Percentiles rank a stretch among this genome's conserved stretches.
Conservation (phyloP, 139 green algal genomes). For the Tetraselmis striata region DNA sequence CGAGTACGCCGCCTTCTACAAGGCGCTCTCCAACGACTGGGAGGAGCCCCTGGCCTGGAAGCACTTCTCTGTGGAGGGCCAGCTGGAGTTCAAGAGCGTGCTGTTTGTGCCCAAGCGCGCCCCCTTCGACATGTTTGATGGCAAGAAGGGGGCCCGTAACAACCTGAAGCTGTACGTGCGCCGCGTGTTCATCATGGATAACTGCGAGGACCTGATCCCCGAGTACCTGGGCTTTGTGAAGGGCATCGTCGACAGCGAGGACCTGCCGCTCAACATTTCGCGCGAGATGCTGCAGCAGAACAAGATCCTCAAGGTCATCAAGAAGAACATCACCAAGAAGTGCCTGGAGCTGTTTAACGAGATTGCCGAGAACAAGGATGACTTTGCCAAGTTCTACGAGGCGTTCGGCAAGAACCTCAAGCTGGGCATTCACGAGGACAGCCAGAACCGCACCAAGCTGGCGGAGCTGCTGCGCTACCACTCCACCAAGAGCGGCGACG, state of each 20-base stretch:
- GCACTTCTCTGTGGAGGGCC: slow-evolving; percentile 97
- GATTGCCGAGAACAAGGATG: slow-evolving; percentile 99
- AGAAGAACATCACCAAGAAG: slow-evolving; percentile 99
- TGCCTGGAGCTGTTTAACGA: slow-evolving; percentile 94
- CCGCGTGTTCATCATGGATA: slow-evolving; percentile 99
- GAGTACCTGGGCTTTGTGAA: slow-evolving; percentile 96
- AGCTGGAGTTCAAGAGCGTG: slow-evolving; percentile 99
- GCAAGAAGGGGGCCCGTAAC: slow-evolving; percentile 83
- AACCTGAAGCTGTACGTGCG: slow-evolving; percentile 99
- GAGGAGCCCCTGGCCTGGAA: slow-evolving; percentile 93
- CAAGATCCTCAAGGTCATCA: slow-evolving; percentile 99
- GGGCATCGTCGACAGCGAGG: slow-evolving; percentile 97
- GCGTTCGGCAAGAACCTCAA: slow-evolving; percentile 99
- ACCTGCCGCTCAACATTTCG: slow-evolving; percentile 99
- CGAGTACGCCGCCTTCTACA: slow-evolving; percentile 97
- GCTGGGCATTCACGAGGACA: slow-evolving; percentile 92
- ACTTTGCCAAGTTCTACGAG: slow-evolving; percentile 99
- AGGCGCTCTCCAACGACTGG: slow-evolving; percentile 98
- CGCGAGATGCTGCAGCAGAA: slow-evolving; percentile 99
- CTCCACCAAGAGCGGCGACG: slow-evolving; percentile 97
- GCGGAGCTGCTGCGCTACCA: slow-evolving; percentile 92
- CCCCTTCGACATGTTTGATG: slow-evolving; percentile 99
- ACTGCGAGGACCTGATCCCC: slow-evolving; percentile 98
- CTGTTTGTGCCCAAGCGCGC: slow-evolving; percentile 88
- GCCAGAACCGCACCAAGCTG: slow-evolving; percentile 94